Evolutionary conservation across 192 early-diverging fungal species (phyloP).

Genomic region (Umbelopsis sp.): DNA sequence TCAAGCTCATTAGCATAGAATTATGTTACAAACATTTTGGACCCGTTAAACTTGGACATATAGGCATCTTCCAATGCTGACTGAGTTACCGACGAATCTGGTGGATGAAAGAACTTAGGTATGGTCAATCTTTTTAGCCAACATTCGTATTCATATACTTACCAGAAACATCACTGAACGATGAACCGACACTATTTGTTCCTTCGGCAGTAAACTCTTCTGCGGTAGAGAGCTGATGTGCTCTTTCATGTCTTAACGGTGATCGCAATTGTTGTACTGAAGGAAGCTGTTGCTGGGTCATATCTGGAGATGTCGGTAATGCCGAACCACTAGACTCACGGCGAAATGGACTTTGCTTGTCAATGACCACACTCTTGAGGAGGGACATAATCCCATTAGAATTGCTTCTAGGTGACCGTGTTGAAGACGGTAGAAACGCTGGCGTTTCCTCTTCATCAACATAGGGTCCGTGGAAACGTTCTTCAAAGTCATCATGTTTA

Average conservation of each 20-base stretch:
- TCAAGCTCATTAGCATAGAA: neutral
- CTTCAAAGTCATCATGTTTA: neutral
- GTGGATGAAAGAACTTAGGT: neutral
- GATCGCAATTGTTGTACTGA: neutral
- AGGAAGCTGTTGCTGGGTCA: neutral
- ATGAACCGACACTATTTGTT: conserved; percentile 33
- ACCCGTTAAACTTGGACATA: conserved; percentile 50
- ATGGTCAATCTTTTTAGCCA: neutral
- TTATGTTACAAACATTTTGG: conserved; percentile 46
- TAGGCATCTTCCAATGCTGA: conserved; percentile 58
- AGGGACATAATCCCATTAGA: conserved; percentile 4
- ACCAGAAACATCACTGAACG: conserved; percentile 53
- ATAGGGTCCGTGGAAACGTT: conserved; percentile 7
- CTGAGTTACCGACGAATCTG: conserved; percentile 56
- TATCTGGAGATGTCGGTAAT: neutral
- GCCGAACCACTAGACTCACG: neutral
- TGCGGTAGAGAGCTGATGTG: neutral
- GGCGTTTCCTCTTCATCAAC: conserved; percentile 12
- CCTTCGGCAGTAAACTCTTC: neutral
- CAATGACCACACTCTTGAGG: conserved; percentile 5
- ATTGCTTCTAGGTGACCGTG: neutral
- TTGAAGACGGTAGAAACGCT: conserved; percentile 10
- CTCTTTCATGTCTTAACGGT: conserved; percentile 10
- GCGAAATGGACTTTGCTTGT: conserved; percentile 4
- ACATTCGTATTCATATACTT: neutral